Evolutionary conservation across 108 stramenopile genomes (phyloP).

Genomic region (Nannochloropsis gaditana): DNA sequence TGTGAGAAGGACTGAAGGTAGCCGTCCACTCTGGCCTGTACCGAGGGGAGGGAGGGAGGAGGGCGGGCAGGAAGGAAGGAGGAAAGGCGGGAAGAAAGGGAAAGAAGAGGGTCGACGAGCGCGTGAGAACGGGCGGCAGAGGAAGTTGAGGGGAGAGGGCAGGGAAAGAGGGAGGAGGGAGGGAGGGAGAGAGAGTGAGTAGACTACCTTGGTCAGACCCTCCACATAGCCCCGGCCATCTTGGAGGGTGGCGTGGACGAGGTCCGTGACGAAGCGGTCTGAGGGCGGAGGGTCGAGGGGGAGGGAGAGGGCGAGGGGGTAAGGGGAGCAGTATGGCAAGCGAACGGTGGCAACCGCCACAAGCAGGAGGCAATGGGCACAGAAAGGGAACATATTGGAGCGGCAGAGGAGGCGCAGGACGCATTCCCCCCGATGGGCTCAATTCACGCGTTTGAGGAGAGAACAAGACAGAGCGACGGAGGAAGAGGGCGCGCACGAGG

Average conservation of each 20-base stretch:
- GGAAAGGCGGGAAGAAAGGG: background rate
- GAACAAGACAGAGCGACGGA: background rate
- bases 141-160: background rate
- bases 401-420: background rate
- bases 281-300: background rate
- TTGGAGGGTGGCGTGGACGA: background rate
- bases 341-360: too few species aligned
- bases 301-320: background rate
- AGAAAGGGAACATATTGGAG: background rate
- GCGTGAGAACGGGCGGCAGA: background rate
- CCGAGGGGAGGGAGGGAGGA: background rate
- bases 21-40: background rate
- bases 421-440: too few species aligned
- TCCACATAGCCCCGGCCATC: background rate
- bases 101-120: background rate
- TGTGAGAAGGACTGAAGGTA: background rate
- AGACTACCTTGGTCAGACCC: background rate
- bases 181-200: background rate
- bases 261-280: background rate
- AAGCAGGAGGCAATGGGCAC: too few species aligned
- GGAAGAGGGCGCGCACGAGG: background rate
- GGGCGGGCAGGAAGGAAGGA: background rate
- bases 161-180: background rate
- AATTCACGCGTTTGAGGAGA: background rate
- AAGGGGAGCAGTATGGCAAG: background rate